Conservation (phyloP, 129 eudicot genomes). For the Chrysanthemum makinoi region DNA sequence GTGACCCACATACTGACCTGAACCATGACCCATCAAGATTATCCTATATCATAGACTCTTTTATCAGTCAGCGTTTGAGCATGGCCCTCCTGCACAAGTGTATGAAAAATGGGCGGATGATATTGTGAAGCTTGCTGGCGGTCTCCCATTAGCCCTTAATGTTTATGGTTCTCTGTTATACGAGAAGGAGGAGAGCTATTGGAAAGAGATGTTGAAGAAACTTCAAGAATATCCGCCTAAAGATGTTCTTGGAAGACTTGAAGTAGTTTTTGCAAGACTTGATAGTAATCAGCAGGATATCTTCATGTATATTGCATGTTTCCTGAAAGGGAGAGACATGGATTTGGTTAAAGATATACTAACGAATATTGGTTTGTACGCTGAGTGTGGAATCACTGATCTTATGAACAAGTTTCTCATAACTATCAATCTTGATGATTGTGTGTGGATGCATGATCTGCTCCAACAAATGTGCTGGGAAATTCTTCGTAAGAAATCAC, state of each 20-base stretch:
- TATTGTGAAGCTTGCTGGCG: slow-evolving; percentile 12
- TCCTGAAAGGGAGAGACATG: slow-evolving; percentile 10
- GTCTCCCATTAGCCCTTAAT: slow-evolving; percentile 29
- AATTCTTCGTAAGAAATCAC: not conserved
- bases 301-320: slow-evolving; percentile 35
- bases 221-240: not conserved
- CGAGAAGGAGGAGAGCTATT: not conserved
- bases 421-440: not conserved
- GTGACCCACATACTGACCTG: no score
- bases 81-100: not conserved
- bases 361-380: not conserved
- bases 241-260: slow-evolving; percentile 20
- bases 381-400: not conserved
- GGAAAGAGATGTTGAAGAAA: not conserved
- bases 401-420: slow-evolving; percentile 6
- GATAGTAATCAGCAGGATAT: not conserved
- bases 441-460: slow-evolving; percentile 12
- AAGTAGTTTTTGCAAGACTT: slow-evolving; percentile 15
- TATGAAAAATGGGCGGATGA: not conserved
- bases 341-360: not conserved
- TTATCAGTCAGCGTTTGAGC: slow-evolving; percentile 7
- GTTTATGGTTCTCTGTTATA: slow-evolving; percentile 24
- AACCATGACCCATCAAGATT: no score
- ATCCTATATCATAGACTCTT: slow-evolving; percentile 9
- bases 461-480: slow-evolving; percentile 10